These are phyloP conservation scores for Chaetomium olivaceum DNA, from an alignment of 2,329 filamentous ascomycete genomes.

Conservation along the genomic window DNA sequence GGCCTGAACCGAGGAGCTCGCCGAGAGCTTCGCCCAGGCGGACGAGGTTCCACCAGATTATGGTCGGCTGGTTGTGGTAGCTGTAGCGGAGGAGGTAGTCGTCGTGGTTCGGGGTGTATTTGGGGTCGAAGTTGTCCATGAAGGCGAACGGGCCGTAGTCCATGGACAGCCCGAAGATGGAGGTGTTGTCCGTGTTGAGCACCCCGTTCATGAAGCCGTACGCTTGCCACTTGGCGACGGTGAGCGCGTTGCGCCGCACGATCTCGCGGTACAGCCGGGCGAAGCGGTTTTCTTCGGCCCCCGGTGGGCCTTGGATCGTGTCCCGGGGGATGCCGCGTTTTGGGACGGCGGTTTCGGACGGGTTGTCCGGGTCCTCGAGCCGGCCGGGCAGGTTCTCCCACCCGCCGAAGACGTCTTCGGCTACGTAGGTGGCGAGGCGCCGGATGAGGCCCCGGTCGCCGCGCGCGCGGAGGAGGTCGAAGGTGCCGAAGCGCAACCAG, in stretches of 20 bases:
- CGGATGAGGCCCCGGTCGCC: constrained; percentile 76
- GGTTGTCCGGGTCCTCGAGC: constrained; percentile 53
- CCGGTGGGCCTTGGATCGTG: constrained; percentile 65
- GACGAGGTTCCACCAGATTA: constrained; percentile 99
- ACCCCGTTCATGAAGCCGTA: constrained; percentile 99
- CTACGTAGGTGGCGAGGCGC: constrained; percentile 76
- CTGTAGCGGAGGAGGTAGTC: constrained; percentile 84
- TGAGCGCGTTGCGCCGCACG: constrained; percentile 78
- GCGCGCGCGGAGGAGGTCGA: constrained; percentile 83
- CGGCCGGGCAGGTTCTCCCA: constrained; percentile 79
- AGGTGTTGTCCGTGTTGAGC: constrained; percentile 97
- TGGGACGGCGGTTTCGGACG: constrained; percentile 47
- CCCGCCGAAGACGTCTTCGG: constrained; percentile 82
- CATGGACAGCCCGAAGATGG: constrained; percentile 81
- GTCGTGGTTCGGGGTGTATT: constrained; percentile 96
- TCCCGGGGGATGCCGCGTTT: constrained; percentile 56
- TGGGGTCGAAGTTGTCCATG: constrained; percentile 92
- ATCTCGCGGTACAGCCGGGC: constrained; percentile 85
- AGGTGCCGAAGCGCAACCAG: constrained; percentile 93
- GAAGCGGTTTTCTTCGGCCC: constrained; percentile 80
- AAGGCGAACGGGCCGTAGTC: constrained; percentile 98
- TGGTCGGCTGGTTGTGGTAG: constrained; percentile 90
- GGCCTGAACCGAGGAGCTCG: constrained; percentile 80
- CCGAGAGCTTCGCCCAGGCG: constrained; percentile 86
- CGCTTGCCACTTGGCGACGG: constrained; percentile 91